These are phyloP conservation scores for Arachis hypogaea DNA, from an alignment of 306 rosid species.

Conservation along the genomic window DNA sequence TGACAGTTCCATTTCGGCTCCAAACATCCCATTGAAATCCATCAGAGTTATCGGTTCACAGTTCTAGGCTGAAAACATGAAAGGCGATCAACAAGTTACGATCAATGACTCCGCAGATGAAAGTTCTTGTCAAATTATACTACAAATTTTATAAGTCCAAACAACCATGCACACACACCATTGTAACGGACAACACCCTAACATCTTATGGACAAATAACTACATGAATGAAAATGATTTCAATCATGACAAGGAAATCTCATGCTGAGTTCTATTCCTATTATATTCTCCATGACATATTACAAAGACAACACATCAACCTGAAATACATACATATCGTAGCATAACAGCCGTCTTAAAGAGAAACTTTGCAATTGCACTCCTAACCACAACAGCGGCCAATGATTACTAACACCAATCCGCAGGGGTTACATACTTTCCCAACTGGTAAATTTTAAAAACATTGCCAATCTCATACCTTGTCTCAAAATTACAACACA, in stretches of 20 bases:
- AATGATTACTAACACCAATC: background rate
- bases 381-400: background rate
- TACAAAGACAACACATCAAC: background rate
- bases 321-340: background rate
- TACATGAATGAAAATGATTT: background rate
- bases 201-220: no score
- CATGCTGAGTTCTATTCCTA: background rate
- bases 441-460: background rate
- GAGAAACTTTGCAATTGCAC: background rate
- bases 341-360: background rate
- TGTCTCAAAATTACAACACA: background rate
- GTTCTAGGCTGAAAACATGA: no score
- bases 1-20: no score
- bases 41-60: no score
- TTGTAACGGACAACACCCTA: no score
- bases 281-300: background rate
- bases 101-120: no score
- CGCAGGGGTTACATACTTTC: background rate
- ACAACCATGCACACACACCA: no score
- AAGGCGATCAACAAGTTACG: no score
- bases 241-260: background rate
- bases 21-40: no score
- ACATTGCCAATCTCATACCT: background rate
- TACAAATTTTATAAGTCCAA: no score
- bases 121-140: no score